Evolutionary conservation across 768 basidiomycete species (phyloP).

Genomic region (Zangia roseola): DNA sequence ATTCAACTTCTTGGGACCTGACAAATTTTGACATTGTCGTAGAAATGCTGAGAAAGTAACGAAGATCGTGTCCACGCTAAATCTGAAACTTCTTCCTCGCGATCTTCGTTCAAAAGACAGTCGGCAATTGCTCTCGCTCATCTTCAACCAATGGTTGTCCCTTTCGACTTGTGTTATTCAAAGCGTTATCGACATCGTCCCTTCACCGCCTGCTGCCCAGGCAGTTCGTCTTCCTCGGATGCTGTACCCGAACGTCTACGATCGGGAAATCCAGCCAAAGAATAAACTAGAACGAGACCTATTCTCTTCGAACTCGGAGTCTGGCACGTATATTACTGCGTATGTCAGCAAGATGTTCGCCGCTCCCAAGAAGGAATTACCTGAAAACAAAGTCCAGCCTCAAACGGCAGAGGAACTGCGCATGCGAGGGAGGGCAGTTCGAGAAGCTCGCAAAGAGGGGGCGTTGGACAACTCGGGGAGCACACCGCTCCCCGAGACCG

Average conservation of each 20-base stretch:
- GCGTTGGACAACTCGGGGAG: conserved; percentile 24
- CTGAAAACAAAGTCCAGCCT: conserved; percentile 77
- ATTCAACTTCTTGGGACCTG: background rate
- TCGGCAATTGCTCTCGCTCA: conserved; percentile 75
- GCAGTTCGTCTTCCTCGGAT: conserved; percentile 84
- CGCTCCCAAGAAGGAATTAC: conserved; percentile 74
- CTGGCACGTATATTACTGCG: conserved; percentile 65
- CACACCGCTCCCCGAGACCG: conserved; percentile 3
- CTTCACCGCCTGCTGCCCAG: conserved; percentile 82
- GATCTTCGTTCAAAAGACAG: conserved; percentile 92
- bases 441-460: conserved; percentile 39
- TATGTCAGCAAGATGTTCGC: conserved; percentile 99
- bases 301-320: conserved; percentile 62
- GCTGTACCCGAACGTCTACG: conserved; percentile 78
- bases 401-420: conserved; percentile 86
- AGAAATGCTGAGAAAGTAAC: conserved; percentile 88
- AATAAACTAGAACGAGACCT: conserved; percentile 84
- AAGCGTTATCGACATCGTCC: conserved; percentile 89
- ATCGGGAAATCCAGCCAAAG: conserved; percentile 56
- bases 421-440: conserved; percentile 54
- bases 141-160: conserved; percentile 96
- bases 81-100: conserved; percentile 79
- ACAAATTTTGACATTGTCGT: conserved; percentile 12
- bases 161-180: conserved; percentile 92
- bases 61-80: conserved; percentile 84